Conservation (phyloP, 2,329 filamentous ascomycete genomes). For the Exophiala xenobiotica region DNA sequence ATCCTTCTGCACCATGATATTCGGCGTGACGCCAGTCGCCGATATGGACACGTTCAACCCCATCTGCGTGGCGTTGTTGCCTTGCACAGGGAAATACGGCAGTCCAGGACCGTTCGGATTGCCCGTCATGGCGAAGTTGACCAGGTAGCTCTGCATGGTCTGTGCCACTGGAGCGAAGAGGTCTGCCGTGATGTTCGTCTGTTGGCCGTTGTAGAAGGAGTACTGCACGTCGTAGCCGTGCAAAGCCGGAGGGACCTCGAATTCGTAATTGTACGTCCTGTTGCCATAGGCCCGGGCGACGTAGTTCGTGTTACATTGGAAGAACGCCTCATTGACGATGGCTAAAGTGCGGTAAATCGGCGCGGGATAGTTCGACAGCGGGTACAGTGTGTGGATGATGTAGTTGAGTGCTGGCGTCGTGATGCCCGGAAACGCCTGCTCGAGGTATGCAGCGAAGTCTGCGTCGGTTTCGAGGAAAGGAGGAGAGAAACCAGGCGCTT, state of each 20-base stretch:
- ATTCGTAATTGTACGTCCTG: constrained; percentile 51
- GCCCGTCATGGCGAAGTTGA: constrained; percentile 37
- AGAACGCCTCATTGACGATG: constrained; percentile 45
- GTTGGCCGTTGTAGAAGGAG: constrained; percentile 49
- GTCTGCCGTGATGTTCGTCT: constrained; percentile 32
- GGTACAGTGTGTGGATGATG: not conserved
- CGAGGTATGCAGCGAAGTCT: constrained; percentile 26
- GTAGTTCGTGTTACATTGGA: constrained; percentile 56
- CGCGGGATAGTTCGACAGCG: constrained; percentile 39
- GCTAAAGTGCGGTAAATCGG: constrained; percentile 45
- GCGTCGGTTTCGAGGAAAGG: constrained; percentile 33
- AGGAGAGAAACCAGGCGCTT: constrained; percentile 43
- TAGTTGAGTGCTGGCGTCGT: not conserved
- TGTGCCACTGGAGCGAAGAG: constrained; percentile 35
- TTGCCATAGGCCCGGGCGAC: constrained; percentile 51
- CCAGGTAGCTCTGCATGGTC: constrained; percentile 40
- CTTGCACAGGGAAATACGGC: not conserved
- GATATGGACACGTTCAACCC: constrained; percentile 40
- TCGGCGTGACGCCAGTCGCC: not conserved
- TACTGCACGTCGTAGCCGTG: constrained; percentile 54
- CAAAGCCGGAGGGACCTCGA: constrained; percentile 52
- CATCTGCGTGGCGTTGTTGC: constrained; percentile 38
- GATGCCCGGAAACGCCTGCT: constrained; percentile 30
- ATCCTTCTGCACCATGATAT: constrained; percentile 34
- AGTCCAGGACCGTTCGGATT: constrained; percentile 35